These are phyloP conservation scores for Gliomastix tumulicola DNA, from an alignment of 2,329 filamentous ascomycete species.

Conservation along the genomic window DNA sequence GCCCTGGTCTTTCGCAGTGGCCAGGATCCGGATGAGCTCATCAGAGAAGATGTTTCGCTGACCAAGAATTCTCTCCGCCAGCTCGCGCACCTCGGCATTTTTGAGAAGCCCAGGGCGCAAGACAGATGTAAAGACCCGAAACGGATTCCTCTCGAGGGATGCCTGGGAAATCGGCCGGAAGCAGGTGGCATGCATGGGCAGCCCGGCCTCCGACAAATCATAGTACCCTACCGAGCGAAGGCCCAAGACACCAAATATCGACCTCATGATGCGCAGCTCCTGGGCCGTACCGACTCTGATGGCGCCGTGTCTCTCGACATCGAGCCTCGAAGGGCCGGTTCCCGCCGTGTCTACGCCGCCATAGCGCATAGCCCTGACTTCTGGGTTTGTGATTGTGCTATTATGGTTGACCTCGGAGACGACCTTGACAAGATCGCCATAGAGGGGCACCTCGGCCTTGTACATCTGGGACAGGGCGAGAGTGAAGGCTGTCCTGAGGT, in stretches of 20 bases:
- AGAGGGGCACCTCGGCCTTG: slow-evolving; percentile 22
- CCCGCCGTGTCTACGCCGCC: not conserved
- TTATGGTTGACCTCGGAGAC: slow-evolving; percentile 16
- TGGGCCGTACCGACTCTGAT: slow-evolving; percentile 37
- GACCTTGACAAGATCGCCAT: slow-evolving; percentile 20
- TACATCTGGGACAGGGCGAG: slow-evolving; percentile 26
- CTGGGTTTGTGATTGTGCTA: not conserved
- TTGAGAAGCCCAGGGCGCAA: slow-evolving; percentile 32
- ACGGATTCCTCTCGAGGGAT: slow-evolving; percentile 31
- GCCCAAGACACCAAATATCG: slow-evolving; percentile 37
- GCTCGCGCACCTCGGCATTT: slow-evolving; percentile 15
- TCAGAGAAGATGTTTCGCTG: slow-evolving; percentile 33
- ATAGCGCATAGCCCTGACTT: not conserved
- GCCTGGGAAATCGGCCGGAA: slow-evolving; percentile 32
- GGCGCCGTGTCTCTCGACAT: slow-evolving; percentile 34
- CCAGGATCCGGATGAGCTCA: slow-evolving; percentile 26
- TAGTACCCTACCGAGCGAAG: slow-evolving; percentile 46
- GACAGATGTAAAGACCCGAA: slow-evolving; percentile 28
- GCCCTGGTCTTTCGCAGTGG: slow-evolving; percentile 19
- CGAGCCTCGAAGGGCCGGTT: slow-evolving; percentile 9
- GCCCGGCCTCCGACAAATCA: slow-evolving; percentile 34
- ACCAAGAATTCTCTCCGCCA: slow-evolving; percentile 24
- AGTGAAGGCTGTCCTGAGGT: slow-evolving; percentile 17
- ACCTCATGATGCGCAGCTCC: slow-evolving; percentile 32
- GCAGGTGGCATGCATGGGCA: slow-evolving; percentile 45